These are phyloP conservation scores for Fusarium sacchari DNA, from an alignment of 2,329 filamentous ascomycete species.

Conservation along the genomic window DNA sequence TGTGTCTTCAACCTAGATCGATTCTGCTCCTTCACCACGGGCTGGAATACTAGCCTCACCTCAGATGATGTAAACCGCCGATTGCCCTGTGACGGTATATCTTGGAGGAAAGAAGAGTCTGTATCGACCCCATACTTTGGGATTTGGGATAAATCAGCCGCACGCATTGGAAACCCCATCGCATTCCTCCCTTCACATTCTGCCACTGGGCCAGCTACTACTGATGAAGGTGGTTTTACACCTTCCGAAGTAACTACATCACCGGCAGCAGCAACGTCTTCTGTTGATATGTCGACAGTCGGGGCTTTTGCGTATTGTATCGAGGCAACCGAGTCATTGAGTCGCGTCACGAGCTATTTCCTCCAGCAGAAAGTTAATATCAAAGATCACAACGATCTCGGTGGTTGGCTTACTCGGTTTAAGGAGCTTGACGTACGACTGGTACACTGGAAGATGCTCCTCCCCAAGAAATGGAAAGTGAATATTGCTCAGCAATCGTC, in stretches of 20 bases:
- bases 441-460: constrained; percentile 43
- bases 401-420: constrained; percentile 56
- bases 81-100: constrained; percentile 51
- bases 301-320: constrained; percentile 59
- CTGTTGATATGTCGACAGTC: constrained; percentile 49
- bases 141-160: constrained; percentile 55
- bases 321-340: constrained; percentile 58
- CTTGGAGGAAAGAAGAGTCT: constrained; percentile 52
- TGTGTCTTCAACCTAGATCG: constrained; percentile 46
- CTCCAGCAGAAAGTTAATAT: constrained; percentile 55
- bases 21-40: not conserved
- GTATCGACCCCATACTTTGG: constrained; percentile 55
- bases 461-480: not conserved
- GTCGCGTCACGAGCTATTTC: constrained; percentile 56
- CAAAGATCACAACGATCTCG: constrained; percentile 50
- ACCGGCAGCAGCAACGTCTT: not conserved
- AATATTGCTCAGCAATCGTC: constrained; percentile 38
- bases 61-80: constrained; percentile 44
- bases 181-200: constrained; percentile 49
- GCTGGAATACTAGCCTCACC: constrained; percentile 49
- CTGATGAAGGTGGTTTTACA: not conserved
- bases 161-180: constrained; percentile 51
- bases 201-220: constrained; percentile 23
- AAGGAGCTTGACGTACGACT: constrained; percentile 58
- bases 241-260: not conserved